Evolutionary conservation across 2,329 filamentous ascomycete species (phyloP).

Genomic region (Clarireedia sp.): DNA sequence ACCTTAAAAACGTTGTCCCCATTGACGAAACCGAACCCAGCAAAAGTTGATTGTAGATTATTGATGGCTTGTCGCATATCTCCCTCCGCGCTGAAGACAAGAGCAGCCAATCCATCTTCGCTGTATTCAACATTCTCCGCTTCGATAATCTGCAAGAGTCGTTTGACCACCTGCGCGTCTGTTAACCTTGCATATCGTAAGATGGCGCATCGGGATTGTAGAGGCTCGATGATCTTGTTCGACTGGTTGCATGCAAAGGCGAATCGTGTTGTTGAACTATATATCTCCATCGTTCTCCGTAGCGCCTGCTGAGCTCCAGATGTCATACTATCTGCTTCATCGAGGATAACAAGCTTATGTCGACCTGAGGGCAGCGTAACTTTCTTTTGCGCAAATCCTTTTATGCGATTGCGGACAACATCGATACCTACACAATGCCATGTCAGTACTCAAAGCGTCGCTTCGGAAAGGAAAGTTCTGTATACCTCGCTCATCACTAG

Average conservation of each 20-base stretch:
- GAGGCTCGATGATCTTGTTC: conserved; percentile 99
- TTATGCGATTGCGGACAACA: conserved; percentile 94
- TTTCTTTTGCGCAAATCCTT: conserved; percentile 98
- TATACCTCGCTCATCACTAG: conserved; percentile 81
- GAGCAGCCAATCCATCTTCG: conserved; percentile 88
- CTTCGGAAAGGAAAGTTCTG: too few species aligned
- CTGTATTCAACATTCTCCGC: conserved; percentile 85
- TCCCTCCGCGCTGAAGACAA: conserved; percentile 94
- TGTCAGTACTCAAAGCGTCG: background rate
- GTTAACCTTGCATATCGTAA: conserved; percentile 88
- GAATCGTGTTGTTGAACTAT: conserved; percentile 91
- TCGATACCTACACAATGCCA: conserved; percentile 62
- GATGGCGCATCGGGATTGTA: conserved; percentile 94
- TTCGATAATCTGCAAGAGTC: conserved; percentile 84
- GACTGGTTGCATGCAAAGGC: conserved; percentile 98
- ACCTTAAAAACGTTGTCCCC: conserved; percentile 98
- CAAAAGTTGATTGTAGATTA: conserved; percentile 87
- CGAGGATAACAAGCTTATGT: conserved; percentile 94
- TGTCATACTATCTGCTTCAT: conserved; percentile 98
- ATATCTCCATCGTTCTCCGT: conserved; percentile 96
- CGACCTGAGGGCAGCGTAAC: conserved; percentile 84
- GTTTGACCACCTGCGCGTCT: conserved; percentile 84
- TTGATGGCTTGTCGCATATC: conserved; percentile 99
- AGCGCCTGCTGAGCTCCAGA: conserved; percentile 92
- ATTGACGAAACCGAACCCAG: conserved; percentile 93